Conservation (phyloP, 164 flowering plant species). For the Sextonia rubra region DNA sequence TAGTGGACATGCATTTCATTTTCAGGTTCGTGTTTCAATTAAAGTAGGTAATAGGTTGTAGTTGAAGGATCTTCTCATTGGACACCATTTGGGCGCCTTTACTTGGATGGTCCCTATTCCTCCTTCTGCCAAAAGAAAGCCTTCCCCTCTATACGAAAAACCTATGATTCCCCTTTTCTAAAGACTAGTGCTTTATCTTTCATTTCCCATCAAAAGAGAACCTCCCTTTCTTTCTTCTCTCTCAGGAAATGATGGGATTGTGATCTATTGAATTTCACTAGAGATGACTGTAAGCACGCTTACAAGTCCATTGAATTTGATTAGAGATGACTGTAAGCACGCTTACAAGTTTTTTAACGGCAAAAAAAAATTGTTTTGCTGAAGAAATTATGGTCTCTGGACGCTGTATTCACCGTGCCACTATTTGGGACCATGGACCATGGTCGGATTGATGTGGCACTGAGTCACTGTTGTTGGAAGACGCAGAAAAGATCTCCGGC, state of each 20-base stretch:
- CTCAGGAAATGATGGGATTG: background rate
- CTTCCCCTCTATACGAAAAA: slow-evolving; percentile 3
- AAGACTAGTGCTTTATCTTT: slow-evolving; percentile 5
- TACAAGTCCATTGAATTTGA: background rate
- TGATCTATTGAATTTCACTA: background rate
- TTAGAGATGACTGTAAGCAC: background rate
- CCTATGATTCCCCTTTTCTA: slow-evolving; percentile 4
- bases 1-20: background rate
- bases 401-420: too few species aligned
- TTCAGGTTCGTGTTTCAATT: background rate
- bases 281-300: background rate
- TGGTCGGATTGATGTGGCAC: too few species aligned
- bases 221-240: background rate
- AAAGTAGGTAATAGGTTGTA: background rate
- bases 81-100: background rate
- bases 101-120: background rate
- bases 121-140: background rate
- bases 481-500: too few species aligned
- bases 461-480: too few species aligned
- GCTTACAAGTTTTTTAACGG: background rate
- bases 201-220: background rate
- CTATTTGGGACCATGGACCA: too few species aligned
- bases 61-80: background rate
- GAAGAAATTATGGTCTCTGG: background rate
- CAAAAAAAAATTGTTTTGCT: too few species aligned